These are phyloP conservation scores for Cordyceps cicadae DNA, from an alignment of 2,329 filamentous ascomycete species.

Conservation along the genomic window DNA sequence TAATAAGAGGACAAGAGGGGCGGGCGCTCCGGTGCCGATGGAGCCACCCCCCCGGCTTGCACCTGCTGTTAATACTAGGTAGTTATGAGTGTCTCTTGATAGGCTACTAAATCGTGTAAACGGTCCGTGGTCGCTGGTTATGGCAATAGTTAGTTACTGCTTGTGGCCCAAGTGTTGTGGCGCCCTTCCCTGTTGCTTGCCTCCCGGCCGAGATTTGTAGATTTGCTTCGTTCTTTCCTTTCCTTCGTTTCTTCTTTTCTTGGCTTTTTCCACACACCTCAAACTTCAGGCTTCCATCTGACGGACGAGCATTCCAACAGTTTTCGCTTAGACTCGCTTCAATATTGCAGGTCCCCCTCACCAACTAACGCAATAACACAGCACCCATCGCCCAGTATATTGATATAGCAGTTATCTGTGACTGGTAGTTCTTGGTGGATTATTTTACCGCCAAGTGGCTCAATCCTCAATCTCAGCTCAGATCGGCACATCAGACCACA, in stretches of 20 bases:
- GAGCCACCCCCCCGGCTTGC: neutral
- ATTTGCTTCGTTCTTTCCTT: neutral
- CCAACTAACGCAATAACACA: neutral
- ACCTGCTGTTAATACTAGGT: neutral
- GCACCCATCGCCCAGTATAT: neutral
- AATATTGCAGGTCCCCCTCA: neutral
- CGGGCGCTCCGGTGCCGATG: conserved; percentile 8
- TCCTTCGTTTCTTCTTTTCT: neutral
- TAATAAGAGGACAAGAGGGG: neutral
- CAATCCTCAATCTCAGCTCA: too few species aligned
- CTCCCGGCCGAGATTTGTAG: neutral
- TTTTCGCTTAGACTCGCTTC: too few species aligned
- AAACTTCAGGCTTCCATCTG: too few species aligned
- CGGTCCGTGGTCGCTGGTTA: neutral
- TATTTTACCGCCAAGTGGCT: neutral
- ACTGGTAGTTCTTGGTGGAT: neutral
- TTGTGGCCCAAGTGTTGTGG: neutral
- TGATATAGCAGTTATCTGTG: neutral
- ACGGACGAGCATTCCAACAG: neutral
- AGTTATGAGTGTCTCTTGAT: neutral
- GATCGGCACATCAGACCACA: neutral
- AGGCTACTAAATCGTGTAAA: neutral
- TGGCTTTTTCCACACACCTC: neutral
- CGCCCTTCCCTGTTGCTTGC: neutral
- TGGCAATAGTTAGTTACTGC: neutral